Percentiles rank a stretch among this genome's conserved stretches.
These are phyloP conservation scores for Dactylellina cionopaga DNA, from an alignment of 2,329 filamentous ascomycete genomes.

Conservation along the genomic window DNA sequence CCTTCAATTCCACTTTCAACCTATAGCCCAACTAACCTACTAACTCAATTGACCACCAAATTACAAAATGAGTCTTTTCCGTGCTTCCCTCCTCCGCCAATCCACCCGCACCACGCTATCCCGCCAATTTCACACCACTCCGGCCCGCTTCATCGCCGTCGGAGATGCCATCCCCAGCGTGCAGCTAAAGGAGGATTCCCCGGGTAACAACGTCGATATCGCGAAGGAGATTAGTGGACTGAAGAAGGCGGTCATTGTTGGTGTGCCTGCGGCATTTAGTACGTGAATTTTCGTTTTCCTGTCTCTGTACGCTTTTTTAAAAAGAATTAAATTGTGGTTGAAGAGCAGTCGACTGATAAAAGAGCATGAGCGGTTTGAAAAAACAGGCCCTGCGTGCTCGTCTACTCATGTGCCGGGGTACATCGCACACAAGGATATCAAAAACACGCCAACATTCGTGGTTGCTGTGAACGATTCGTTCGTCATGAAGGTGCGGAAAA, in stretches of 20 bases:
- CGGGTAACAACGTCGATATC: slow-evolving; percentile 87
- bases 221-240: slow-evolving; percentile 73
- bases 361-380: too few species aligned
- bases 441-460: slow-evolving; percentile 52
- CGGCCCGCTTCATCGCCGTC: slow-evolving; percentile 73
- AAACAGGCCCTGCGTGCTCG: slow-evolving; percentile 54
- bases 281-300: slow-evolving; percentile 49
- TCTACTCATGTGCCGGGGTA: slow-evolving; percentile 55
- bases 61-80: slow-evolving; percentile 37
- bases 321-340: not conserved
- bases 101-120: slow-evolving; percentile 5
- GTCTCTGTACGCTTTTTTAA: not conserved
- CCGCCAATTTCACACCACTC: slow-evolving; percentile 72
- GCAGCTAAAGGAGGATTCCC: slow-evolving; percentile 83
- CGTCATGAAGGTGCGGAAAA: slow-evolving; percentile 54
- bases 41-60: not conserved
- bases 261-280: slow-evolving; percentile 56
- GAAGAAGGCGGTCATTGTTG: slow-evolving; percentile 55
- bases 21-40: slow-evolving; percentile 2
- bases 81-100: slow-evolving; percentile 27
- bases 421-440: slow-evolving; percentile 51
- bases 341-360: too few species aligned
- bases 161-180: slow-evolving; percentile 82
- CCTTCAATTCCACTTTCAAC: too few species aligned
- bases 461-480: slow-evolving; percentile 57